Conservation (phyloP, 1,284 basidiomycete species). For the Naganishia liquefaciens region DNA sequence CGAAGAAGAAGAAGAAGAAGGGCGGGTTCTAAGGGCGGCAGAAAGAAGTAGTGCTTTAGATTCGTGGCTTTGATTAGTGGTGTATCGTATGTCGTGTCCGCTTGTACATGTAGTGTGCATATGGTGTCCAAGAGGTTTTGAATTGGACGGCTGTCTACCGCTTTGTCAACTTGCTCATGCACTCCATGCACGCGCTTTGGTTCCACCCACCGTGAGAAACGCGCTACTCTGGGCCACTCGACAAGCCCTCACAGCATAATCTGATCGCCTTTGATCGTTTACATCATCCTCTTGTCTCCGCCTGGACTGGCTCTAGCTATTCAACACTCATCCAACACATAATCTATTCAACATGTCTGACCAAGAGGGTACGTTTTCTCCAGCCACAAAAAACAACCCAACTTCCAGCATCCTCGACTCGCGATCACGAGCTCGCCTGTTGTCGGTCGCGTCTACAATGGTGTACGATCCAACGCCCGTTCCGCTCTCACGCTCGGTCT, state of each 20-base stretch:
- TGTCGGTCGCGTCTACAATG: constrained; percentile 2
- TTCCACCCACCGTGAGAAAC: constrained; percentile 13
- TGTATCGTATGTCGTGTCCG: constrained; percentile 9
- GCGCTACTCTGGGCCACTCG: neutral
- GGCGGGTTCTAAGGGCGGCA: constrained; percentile 39
- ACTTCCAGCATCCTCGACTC: constrained; percentile 14
- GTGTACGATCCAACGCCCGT: constrained; percentile 6
- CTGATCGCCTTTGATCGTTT: neutral
- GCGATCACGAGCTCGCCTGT: constrained; percentile 20
- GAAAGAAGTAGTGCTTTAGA: constrained; percentile 8
- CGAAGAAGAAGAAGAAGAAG: constrained; percentile 70
- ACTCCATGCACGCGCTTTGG: neutral
- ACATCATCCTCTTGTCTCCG: neutral
- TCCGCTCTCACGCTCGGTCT: neutral
- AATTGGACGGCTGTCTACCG: neutral
- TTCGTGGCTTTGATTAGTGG: neutral
- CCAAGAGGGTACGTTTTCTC: constrained; percentile 31
- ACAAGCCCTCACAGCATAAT: neutral
- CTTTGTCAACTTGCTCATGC: no score
- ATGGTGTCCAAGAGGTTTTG: neutral
- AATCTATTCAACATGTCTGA: constrained; percentile 26
- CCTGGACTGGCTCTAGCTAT: neutral
- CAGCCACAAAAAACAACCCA: constrained; percentile 14
- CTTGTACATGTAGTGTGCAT: constrained; percentile 5
- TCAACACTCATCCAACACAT: neutral